Evolutionary conservation across 768 basidiomycete species (phyloP).

Genomic region (Lentinula sp.): DNA sequence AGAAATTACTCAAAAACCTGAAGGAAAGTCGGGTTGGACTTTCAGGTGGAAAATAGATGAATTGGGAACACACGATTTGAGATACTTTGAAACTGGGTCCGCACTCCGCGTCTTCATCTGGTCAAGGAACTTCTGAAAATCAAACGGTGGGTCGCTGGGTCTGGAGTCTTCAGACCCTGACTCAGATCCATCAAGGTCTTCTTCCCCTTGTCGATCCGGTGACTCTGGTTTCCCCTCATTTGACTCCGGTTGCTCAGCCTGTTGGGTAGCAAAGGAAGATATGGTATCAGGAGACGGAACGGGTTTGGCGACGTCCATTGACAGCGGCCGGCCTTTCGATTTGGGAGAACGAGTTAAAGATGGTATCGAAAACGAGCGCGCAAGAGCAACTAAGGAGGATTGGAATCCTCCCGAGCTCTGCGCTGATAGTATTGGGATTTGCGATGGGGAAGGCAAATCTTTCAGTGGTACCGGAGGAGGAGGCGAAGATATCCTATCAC

Average conservation of each 20-base stretch:
- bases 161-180: background rate
- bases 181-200: background rate
- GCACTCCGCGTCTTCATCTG: slow-evolving; percentile 87
- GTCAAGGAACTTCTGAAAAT: slow-evolving; percentile 92
- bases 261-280: slow-evolving; percentile 47
- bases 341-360: slow-evolving; percentile 30
- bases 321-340: slow-evolving; percentile 38
- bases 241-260: slow-evolving; percentile 6
- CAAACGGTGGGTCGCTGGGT: slow-evolving; percentile 52
- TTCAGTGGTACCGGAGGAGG: slow-evolving; percentile 29
- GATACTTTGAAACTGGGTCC: slow-evolving; percentile 91
- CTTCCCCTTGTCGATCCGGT: background rate
- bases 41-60: background rate
- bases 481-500: slow-evolving; percentile 19
- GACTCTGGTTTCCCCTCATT: slow-evolving; percentile 4
- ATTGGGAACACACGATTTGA: slow-evolving; percentile 72
- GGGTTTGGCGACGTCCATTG: slow-evolving; percentile 53
- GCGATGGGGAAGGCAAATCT: slow-evolving; percentile 21
- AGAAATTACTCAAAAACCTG: slow-evolving; percentile 91
- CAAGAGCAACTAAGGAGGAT: slow-evolving; percentile 62
- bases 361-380: slow-evolving; percentile 57
- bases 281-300: slow-evolving; percentile 53
- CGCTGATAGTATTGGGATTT: slow-evolving; percentile 15
- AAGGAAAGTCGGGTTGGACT: background rate
- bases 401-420: slow-evolving; percentile 19